Conservation (phyloP, 2,329 filamentous ascomycete species). For the Trichoderma simmonsii region DNA sequence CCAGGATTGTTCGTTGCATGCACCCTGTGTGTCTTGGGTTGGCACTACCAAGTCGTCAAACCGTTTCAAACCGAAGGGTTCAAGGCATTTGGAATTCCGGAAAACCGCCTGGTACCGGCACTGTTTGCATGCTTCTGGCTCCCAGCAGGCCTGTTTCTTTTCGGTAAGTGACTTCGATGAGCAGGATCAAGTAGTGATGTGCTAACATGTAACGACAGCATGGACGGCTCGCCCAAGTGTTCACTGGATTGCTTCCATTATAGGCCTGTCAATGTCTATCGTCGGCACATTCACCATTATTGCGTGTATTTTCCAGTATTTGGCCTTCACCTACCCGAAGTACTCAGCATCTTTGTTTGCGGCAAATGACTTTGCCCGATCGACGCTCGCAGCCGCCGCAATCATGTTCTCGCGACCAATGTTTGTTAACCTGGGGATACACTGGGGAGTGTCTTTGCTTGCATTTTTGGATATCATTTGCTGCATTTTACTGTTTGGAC, state of each 20-base stretch:
- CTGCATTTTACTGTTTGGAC: neutral
- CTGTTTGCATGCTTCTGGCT: neutral
- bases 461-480: neutral
- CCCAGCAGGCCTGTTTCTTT: neutral
- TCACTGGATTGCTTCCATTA: neutral
- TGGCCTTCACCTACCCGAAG: neutral
- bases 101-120: neutral
- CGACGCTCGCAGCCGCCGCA: neutral
- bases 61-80: neutral
- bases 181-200: neutral
- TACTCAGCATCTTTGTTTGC: neutral
- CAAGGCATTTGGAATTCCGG: neutral
- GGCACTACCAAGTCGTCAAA: neutral
- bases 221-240: neutral
- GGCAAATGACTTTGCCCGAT: neutral
- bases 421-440: neutral
- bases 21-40: neutral
- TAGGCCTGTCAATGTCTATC: neutral
- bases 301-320: neutral
- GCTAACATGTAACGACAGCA: neutral
- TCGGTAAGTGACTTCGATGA: neutral
- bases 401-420: slow-evolving; percentile 1
- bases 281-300: neutral
- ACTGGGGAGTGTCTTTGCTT: neutral
- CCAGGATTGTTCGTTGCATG: neutral